phyloP scores from a whole-genome alignment of 495 filamentous ascomycete genomes.

The Penicillium cinerascens region DNA sequence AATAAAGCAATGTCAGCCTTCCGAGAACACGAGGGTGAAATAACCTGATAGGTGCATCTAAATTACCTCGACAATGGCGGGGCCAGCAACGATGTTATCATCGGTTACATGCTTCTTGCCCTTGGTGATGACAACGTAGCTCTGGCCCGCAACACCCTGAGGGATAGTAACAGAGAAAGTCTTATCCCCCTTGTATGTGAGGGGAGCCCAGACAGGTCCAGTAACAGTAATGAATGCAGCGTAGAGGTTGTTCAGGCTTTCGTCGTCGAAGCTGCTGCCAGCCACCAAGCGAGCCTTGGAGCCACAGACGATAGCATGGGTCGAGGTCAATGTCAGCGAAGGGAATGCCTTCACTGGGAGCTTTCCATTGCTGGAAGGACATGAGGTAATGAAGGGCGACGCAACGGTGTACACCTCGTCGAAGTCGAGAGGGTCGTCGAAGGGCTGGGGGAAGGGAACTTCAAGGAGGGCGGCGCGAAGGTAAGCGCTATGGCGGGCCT shows the following conservation, averaged over 20 bases:
- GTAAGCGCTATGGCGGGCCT: constrained; percentile 58
- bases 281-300: constrained; percentile 10
- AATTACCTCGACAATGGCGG: constrained; percentile 34
- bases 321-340: constrained; percentile 24
- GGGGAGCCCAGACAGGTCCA: constrained; percentile 32
- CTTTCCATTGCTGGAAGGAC: constrained; percentile 49
- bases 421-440: constrained; percentile 54
- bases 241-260: not conserved
- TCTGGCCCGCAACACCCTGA: constrained; percentile 31
- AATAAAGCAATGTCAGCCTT: too few relatives aligned
- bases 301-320: constrained; percentile 11
- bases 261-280: constrained; percentile 10
- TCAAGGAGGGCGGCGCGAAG: constrained; percentile 49
- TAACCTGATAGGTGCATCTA: not conserved
- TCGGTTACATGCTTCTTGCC: constrained; percentile 21
- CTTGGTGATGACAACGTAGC: constrained; percentile 35
- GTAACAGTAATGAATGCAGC: constrained; percentile 40
- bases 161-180: constrained; percentile 35
- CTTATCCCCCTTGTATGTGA: constrained; percentile 19
- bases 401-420: constrained; percentile 62
- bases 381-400: constrained; percentile 54
- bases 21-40: too few relatives aligned
- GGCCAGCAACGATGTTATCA: constrained; percentile 31
- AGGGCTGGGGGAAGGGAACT: constrained; percentile 51
- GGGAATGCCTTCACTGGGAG: constrained; percentile 60